Evolutionary conservation across 495 filamentous ascomycete genomes (phyloP), one percentile per base, ranked within the genome.

Genomic region (Letharia columbiana): DNA sequence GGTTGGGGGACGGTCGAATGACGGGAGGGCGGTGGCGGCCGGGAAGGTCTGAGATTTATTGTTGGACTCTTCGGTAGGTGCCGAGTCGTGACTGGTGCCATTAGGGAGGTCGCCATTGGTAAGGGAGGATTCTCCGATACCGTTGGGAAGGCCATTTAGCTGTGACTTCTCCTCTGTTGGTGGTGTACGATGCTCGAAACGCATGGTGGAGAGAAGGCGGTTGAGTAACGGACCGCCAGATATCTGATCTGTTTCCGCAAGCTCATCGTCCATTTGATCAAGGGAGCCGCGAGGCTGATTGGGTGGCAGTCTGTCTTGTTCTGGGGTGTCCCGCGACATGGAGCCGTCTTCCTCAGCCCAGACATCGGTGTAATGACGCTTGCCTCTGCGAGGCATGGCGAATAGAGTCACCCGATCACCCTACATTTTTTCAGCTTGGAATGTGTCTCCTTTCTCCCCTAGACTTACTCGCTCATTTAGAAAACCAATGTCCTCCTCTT

Each of bases 401-500:
- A 96, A 97, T 3, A 92, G 89, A 17, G 81, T 86, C 11, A 83
- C 73, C 31, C 95, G 87, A 75, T 99, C 91, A 60, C 91, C 92
- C 78, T 84, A 57, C 33, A 10, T 20, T 18, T 3, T 35, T 37
- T 57, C 17, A 57, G 54, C 54, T 57, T 57, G 11, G 13, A 11
- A 10, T 10, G 31, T 1, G 31, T 37, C 33, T 37, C 7, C 20
- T 15, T 37, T 9, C 33, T 57, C 54, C 17, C 13, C 45, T 28
- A 35, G 59, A 73, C 78, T 73, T 67, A 84, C 83, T 63, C 90
- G 83, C 75, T 99, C 94, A 69, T 90, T 86, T 35, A 99, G 76
- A 75, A 96, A 99, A 1, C 91, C 91, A 54, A 96, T 86, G 74
- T 99, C 94, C 73, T 99, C 95, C 73, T 99, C 95, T 18, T 86